These are phyloP conservation scores for Xylaria sp. DNA, from an alignment of 2,329 filamentous ascomycete species.

Conservation along the genomic window DNA sequence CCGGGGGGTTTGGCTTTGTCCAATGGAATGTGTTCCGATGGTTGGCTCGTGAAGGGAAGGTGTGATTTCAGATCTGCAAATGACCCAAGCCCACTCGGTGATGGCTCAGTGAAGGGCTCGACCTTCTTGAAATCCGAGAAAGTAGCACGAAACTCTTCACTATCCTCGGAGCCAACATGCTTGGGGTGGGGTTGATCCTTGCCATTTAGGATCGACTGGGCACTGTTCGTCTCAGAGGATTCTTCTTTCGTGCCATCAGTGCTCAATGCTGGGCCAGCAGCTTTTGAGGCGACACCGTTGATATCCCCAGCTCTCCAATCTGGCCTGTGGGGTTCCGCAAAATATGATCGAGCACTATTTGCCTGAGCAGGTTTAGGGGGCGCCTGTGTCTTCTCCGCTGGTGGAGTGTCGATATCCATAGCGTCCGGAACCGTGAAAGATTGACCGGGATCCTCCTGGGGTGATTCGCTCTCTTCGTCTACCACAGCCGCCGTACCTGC, in stretches of 20 bases:
- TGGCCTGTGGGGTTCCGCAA: conserved; percentile 67
- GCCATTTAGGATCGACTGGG: conserved; percentile 20
- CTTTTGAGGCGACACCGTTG: conserved; percentile 45
- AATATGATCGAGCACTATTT: conserved; percentile 62
- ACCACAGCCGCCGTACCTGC: conserved; percentile 59
- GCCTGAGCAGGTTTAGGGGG: conserved; percentile 44
- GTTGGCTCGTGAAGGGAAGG: conserved; percentile 66
- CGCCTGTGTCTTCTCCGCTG: conserved; percentile 50
- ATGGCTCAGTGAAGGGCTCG: conserved; percentile 62
- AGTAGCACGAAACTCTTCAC: conserved; percentile 64
- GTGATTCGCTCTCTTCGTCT: conserved; percentile 59
- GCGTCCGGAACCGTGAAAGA: conserved; percentile 56
- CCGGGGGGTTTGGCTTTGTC: conserved; percentile 49
- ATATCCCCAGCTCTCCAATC: conserved; percentile 68
- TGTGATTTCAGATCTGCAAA: conserved; percentile 66
- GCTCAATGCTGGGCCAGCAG: conserved; percentile 37
- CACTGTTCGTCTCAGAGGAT: conserved; percentile 36
- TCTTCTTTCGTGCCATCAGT: conserved; percentile 44
- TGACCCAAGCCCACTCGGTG: conserved; percentile 61
- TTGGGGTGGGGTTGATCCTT: conserved; percentile 46
- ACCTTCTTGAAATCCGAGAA: conserved; percentile 67
- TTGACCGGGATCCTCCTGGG: conserved; percentile 41
- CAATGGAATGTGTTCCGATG: conserved; percentile 56
- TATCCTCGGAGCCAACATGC: conserved; percentile 66
- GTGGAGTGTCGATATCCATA: conserved; percentile 72